Conservation (phyloP, 495 filamentous ascomycete genomes). For the Aspergillus ellipticus region DNA sequence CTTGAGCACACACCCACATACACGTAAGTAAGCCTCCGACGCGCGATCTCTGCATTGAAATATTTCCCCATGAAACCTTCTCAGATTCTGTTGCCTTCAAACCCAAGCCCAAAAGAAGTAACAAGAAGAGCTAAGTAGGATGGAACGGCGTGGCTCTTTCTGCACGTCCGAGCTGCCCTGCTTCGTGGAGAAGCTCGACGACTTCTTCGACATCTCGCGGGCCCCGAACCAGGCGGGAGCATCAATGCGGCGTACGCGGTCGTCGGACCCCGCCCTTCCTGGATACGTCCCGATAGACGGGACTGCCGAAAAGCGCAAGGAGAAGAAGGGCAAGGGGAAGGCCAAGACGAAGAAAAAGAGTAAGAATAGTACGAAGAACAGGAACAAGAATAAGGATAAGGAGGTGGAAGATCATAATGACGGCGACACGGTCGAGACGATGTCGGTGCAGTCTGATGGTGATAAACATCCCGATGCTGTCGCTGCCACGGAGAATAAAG, state of each 20-base stretch:
- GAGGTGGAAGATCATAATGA: not conserved
- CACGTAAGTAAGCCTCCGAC: too few species aligned
- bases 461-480: too few species aligned
- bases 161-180: slow-evolving; percentile 15
- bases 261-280: not conserved
- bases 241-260: not conserved
- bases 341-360: slow-evolving; percentile 15
- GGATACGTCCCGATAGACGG: not conserved
- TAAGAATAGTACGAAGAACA: slow-evolving; percentile 18
- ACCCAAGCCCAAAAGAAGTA: too few species aligned
- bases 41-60: too few species aligned
- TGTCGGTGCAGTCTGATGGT: too few species aligned
- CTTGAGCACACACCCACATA: too few species aligned
- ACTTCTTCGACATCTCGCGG: slow-evolving; percentile 11
- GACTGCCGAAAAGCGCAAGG: not conserved
- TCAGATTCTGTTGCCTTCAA: too few species aligned
- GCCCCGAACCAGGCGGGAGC: not conserved
- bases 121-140: slow-evolving; percentile 1
- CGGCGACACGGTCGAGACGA: not conserved
- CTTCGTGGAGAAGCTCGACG: slow-evolving; percentile 5
- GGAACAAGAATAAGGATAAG: not conserved
- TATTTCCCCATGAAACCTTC: too few species aligned
- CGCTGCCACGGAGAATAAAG: not conserved
- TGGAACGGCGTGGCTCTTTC: slow-evolving; percentile 11
- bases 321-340: slow-evolving; percentile 11